A percentile compares a stretch with the other conserved stretches of the same genome.
Conservation (phyloP, 177 flowering plant species). For the Vitis hybrid region DNA sequence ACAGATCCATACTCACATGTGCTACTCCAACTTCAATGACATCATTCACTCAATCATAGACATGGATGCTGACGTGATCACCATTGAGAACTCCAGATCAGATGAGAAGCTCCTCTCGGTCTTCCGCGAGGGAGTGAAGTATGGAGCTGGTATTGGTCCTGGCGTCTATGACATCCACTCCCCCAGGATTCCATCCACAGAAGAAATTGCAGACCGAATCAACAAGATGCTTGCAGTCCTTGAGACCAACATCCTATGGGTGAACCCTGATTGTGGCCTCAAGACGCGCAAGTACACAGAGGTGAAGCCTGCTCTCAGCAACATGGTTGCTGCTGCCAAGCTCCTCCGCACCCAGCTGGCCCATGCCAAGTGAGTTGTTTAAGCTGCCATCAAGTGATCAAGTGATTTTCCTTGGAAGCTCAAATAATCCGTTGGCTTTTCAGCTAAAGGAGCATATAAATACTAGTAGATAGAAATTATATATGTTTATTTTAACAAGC, state of each 20-base stretch:
- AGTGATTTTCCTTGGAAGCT: too few species aligned
- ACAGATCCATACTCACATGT: constrained; percentile 80
- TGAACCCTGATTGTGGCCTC: constrained; percentile 78
- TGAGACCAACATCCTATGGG: constrained; percentile 62
- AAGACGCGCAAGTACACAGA: constrained; percentile 69
- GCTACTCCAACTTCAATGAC: constrained; percentile 78
- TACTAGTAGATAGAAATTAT: too few species aligned
- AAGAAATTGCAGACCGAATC: constrained; percentile 60
- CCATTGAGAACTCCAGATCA: constrained; percentile 70
- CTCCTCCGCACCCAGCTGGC: constrained; percentile 46
- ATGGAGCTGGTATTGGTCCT: constrained; percentile 74
- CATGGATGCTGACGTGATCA: constrained; percentile 83
- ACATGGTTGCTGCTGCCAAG: constrained; percentile 73
- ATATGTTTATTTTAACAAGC: too few species aligned
- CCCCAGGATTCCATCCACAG: constrained; percentile 63
- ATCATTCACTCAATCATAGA: constrained; percentile 67
- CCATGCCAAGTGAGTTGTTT: too few species aligned
- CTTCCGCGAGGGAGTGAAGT: constrained; percentile 73
- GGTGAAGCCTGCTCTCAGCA: constrained; percentile 64
- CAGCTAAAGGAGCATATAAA: too few species aligned
- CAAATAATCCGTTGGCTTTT: too few species aligned
- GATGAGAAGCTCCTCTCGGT: constrained; percentile 74
- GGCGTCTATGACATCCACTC: constrained; percentile 80
- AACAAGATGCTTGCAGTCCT: constrained; percentile 74
- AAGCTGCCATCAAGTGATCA: too few species aligned